Percentiles rank a stretch among this genome's conserved stretches.
phyloP scores from a whole-genome alignment of 1,139 yeast species.

The Geotrichum restrictum region DNA sequence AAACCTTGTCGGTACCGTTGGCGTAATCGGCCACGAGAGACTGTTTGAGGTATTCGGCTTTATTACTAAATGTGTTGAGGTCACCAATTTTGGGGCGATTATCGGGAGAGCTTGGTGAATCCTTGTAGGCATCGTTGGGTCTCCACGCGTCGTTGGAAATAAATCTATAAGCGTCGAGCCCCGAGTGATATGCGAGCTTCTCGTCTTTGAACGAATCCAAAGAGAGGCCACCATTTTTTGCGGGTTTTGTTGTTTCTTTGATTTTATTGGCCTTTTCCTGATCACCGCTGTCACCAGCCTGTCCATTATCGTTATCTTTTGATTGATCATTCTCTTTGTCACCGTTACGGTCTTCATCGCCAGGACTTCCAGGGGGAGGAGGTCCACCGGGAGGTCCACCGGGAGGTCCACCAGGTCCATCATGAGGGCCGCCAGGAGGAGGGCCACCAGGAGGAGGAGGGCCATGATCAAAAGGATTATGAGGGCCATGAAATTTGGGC shows the following conservation, averaged over 20 bases:
- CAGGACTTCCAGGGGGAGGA: too few relatives aligned
- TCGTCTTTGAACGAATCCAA: slow-evolving; percentile 5
- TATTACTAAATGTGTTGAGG: slow-evolving; percentile 11
- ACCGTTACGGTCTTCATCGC: too few relatives aligned
- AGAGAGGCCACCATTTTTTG: slow-evolving; percentile 24
- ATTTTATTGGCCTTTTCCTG: slow-evolving; percentile 15
- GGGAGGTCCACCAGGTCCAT: too few relatives aligned
- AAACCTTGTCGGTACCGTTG: slow-evolving; percentile 28
- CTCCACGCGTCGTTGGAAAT: slow-evolving; percentile 21
- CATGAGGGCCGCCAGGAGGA: neutral
- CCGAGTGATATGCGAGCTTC: slow-evolving; percentile 8
- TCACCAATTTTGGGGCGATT: slow-evolving; percentile 15
- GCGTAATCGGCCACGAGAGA: slow-evolving; percentile 32
- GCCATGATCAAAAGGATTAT: neutral
- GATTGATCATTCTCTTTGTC: too few relatives aligned
- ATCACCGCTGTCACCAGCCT: too few relatives aligned
- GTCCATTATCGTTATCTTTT: neutral
- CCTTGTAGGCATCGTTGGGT: slow-evolving; percentile 14
- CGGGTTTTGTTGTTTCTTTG: slow-evolving; percentile 43
- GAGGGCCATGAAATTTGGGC: slow-evolving; percentile 2
- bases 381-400: too few relatives aligned
- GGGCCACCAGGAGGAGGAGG: slow-evolving; percentile 3
- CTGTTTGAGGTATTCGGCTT: slow-evolving; percentile 27
- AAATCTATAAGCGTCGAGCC: slow-evolving; percentile 14
- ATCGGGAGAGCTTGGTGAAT: neutral